Evolutionary conservation across 495 filamentous ascomycete species (phyloP), one percentile per base, ranked within the genome.

Genomic region (Lentithecium fluviatile): DNA sequence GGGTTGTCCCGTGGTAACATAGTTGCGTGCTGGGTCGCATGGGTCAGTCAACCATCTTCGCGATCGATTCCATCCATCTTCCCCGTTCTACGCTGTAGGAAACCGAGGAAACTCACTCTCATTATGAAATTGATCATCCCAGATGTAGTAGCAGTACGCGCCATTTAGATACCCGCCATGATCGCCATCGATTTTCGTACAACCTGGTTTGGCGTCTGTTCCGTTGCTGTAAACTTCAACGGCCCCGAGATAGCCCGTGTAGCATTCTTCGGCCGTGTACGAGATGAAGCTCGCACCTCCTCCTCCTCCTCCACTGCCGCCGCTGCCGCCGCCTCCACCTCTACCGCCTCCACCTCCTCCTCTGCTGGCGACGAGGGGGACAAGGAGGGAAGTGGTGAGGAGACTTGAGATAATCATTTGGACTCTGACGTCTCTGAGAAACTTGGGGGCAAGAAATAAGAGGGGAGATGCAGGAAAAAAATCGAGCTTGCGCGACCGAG

Each of bases 311-410:
- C 43, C 53, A 11, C 53, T 24, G 6, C 37, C 37, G 10, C 53
- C 53, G 23, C 42, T 13, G 3, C 40, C 53, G 23, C 53, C 53
- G 25, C 53, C 53, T 5, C 53, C 53, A 12, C 53, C 43, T 6
- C 38, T 23, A 6, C 52, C n/a, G n/a, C n/a, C 52, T 23, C 21
- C 20, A 12, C 52, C 38, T 19, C 52, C 52, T 6, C 52, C 38
- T 45, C 34, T 47, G 6, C 40, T 40, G 15, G n/a, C 19, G 20
- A 47, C 53, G 13, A 37, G 11, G 2, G 37, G 15, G 24, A 56
- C 24, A 19, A 56, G 26, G n/a, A 56, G 10, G 17, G 42, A 23
- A 10, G 43, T 46, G 21, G 43, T 36, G 40, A 24, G 12, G 19
- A 47, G 40, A 15, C 19, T 21, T 45, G 52, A 25, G 37, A 55